These are phyloP conservation scores for Gilbertella persicaria DNA, from an alignment of 371 early-diverging fungal genomes.

Conservation along the genomic window DNA sequence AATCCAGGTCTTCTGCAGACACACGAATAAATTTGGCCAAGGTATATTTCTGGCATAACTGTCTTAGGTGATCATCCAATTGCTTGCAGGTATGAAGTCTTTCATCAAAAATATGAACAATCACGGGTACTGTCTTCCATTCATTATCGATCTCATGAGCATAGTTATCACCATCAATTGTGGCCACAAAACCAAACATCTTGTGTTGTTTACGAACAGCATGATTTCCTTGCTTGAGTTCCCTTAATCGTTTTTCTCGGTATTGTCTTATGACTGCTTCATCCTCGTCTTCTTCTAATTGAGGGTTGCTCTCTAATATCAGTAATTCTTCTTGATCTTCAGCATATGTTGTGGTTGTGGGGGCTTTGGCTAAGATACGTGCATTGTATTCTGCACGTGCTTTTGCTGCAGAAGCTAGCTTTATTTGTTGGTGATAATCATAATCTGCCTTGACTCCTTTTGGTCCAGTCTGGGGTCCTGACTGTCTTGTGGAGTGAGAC, in stretches of 20 bases:
- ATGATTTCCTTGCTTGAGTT: constrained; percentile 37
- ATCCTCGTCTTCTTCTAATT: constrained; percentile 28
- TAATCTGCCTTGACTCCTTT: constrained; percentile 64
- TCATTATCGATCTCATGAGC: constrained; percentile 51
- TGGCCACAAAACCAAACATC: constrained; percentile 43
- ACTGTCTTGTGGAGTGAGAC: constrained; percentile 7
- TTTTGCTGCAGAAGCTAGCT: constrained; percentile 23
- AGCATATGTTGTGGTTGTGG: constrained; percentile 46
- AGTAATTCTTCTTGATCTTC: constrained; percentile 42
- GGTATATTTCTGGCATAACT: constrained; percentile 47
- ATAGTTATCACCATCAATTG: constrained; percentile 46
- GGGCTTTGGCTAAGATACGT: constrained; percentile 40
- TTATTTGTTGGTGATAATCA: constrained; percentile 36
- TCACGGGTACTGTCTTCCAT: constrained; percentile 41
- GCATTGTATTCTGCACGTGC: constrained; percentile 40
- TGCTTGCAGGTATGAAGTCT: constrained; percentile 35
- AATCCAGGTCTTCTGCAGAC: constrained; percentile 48
- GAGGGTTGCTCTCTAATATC: constrained; percentile 20
- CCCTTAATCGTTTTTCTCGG: constrained; percentile 40
- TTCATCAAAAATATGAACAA: constrained; percentile 54
- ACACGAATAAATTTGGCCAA: constrained; percentile 53
- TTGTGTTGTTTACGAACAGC: constrained; percentile 28
- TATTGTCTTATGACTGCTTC: constrained; percentile 32
- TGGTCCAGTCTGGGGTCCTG: constrained; percentile 58
- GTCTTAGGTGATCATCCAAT: constrained; percentile 36